Base-by-base conservation (phyloP, 129 eudicot genomes). In the Pulicaria dysenterica region DNA sequence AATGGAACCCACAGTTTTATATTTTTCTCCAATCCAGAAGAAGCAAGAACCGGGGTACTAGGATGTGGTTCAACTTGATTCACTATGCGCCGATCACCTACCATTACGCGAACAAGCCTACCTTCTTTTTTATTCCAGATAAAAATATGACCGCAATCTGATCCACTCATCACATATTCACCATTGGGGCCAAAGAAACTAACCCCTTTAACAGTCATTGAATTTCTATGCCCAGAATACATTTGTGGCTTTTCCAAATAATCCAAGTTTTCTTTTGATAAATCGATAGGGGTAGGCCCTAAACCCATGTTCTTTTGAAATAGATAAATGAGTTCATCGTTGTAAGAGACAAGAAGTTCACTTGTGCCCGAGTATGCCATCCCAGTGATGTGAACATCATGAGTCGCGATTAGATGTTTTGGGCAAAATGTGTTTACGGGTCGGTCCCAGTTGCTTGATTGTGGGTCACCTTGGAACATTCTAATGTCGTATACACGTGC, bases 111-210 rank as follows among this genome's bases (percentile, higher is more conserved):
- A 51, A 93, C 84, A 42, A 93, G 83, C 64, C 72, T 68, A 5
- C 84, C 90, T 3, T 72, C 87, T 75, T 84, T 93, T 75, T 93
- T 93, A 55, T 74, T 87, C 98, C 98, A 93, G 14, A 89, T 87
- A 75, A 83, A 89, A 37, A 93, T 82, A 71, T 79, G 96, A 11
- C 98, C 96, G 72, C 98, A 93, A 66, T 93, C 98, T 5, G 98
- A 93, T 16, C 98, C 96, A 40, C 95, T 89, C 81, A 87, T 24
- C 13, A 93, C 86, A 55, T 89, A 89, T 9, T 89, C 92, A 67
- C 81, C 70, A 51, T 82, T 76, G 0, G 95, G 92, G 58, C 98
- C 96, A 70, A 89, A 93, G 66, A 89, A 93, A 59, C 86, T 85
- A 66, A 87, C 98, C 7, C 98, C 98, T 82, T 87, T 93, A 15